Percentiles rank a stretch among this genome's conserved stretches.
These are phyloP conservation scores for Simplicillium aogashimaense DNA, from an alignment of 2,329 filamentous ascomycete genomes.

Conservation along the genomic window DNA sequence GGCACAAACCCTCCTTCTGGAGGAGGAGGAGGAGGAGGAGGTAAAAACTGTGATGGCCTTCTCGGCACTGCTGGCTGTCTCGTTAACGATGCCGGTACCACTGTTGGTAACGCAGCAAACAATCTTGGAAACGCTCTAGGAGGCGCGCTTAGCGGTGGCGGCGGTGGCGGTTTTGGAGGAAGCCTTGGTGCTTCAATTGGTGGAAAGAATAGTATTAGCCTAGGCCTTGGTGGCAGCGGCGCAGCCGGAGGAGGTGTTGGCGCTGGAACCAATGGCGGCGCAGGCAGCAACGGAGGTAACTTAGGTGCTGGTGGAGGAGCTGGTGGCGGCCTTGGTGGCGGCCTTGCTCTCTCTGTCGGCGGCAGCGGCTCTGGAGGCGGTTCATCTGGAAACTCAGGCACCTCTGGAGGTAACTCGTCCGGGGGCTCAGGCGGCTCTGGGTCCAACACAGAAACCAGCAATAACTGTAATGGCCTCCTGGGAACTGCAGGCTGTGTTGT, in stretches of 20 bases:
- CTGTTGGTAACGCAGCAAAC: too few relatives aligned
- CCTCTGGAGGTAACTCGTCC: not conserved
- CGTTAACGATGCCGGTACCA: too few relatives aligned
- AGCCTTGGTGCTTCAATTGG: too few relatives aligned
- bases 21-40: not conserved
- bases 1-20: not conserved
- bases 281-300: not conserved
- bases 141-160: too few relatives aligned
- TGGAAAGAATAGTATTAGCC: too few relatives aligned
- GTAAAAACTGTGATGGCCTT: not conserved
- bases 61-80: too few relatives aligned
- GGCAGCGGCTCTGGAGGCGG: not conserved
- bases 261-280: not conserved
- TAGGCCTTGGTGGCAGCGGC: not conserved
- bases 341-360: not conserved
- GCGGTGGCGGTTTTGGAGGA: too few relatives aligned
- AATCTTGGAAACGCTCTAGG: too few relatives aligned
- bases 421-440: not conserved
- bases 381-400: not conserved
- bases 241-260: not conserved
- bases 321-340: not conserved
- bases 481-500: too few relatives aligned
- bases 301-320: not conserved
- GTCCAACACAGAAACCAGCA: too few relatives aligned
- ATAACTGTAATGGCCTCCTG: too few relatives aligned